Percentiles rank a stretch among this genome's conserved stretches.
These are phyloP conservation scores for Leishmania arabica DNA, from an alignment of 208 protist genomes.

Conservation along the genomic window DNA sequence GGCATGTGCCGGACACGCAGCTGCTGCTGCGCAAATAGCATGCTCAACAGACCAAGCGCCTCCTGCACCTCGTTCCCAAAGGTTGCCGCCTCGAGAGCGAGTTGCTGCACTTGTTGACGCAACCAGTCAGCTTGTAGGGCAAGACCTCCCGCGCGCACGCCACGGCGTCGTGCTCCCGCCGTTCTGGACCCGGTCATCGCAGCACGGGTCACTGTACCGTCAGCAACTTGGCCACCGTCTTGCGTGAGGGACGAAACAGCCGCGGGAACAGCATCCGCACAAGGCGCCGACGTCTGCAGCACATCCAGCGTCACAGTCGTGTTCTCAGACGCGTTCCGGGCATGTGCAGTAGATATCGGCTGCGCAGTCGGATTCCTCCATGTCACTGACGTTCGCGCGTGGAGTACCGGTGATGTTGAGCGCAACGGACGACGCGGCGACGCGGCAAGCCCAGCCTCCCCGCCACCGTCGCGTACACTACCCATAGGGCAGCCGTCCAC, in stretches of 20 bases:
- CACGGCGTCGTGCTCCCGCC: not conserved
- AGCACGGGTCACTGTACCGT: too few species aligned
- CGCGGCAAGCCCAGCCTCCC: too few species aligned
- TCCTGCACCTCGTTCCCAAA: constrained; percentile 20
- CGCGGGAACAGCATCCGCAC: not conserved
- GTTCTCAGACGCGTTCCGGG: not conserved
- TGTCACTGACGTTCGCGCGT: not conserved
- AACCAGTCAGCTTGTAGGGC: constrained; percentile 10
- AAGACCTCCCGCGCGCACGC: not conserved
- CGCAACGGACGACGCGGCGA: not conserved
- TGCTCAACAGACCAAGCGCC: constrained; percentile 10
- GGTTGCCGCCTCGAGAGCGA: constrained; percentile 1
- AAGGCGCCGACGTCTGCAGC: not conserved
- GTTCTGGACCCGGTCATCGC: too few species aligned
- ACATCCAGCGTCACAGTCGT: not conserved
- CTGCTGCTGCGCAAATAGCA: constrained; percentile 7
- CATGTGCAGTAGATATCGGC: not conserved
- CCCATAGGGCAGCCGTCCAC: constrained; percentile 6
- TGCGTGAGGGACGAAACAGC: not conserved
- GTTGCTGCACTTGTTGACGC: constrained; percentile 16
- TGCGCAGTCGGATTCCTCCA: not conserved
- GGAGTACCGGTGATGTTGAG: not conserved
- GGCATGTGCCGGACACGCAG: not conserved
- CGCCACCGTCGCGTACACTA: not conserved
- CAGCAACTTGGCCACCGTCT: not conserved